Conservation (phyloP, 495 filamentous ascomycete genomes). For the Neurospora tetrasperma region DNA sequence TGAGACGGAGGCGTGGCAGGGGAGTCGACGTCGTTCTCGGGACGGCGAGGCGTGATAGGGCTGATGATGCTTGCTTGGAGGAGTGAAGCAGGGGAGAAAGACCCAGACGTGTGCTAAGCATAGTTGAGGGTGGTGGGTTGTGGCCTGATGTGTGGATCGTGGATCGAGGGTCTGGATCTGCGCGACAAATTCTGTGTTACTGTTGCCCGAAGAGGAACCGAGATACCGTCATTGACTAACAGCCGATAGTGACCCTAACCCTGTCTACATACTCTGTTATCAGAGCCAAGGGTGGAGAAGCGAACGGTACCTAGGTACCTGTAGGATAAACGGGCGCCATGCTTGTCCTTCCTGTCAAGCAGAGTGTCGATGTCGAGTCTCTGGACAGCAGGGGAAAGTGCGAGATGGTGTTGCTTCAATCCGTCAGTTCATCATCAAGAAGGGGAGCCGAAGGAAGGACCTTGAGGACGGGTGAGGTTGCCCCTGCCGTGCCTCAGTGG, state of each 20-base stretch:
- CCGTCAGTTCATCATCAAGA: too few species aligned
- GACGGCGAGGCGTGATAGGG: background rate
- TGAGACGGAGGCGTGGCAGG: background rate
- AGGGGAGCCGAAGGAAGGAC: too few species aligned
- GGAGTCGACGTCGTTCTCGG: background rate
- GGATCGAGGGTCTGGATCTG: background rate
- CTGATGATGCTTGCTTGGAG: background rate
- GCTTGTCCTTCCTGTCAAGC: background rate
- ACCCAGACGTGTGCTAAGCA: background rate
- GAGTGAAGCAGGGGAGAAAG: conserved; percentile 1
- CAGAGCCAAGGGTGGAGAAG: background rate
- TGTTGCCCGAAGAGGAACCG: background rate
- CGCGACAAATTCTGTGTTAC: background rate
- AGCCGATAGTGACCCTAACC: background rate
- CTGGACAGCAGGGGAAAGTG: background rate
- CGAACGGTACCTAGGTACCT: too few species aligned
- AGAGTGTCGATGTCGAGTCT: background rate
- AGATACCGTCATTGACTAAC: background rate
- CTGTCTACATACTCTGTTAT: background rate
- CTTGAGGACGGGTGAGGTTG: background rate
- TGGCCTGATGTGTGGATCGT: background rate
- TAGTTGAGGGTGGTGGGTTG: background rate
- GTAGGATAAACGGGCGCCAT: too few species aligned
- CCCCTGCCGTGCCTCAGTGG: background rate
- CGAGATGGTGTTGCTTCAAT: background rate